A percentile compares a stretch with the other conserved stretches of the same genome.
Conservation (phyloP, 305 asterid genomes). For the Fraxinus nigra region DNA sequence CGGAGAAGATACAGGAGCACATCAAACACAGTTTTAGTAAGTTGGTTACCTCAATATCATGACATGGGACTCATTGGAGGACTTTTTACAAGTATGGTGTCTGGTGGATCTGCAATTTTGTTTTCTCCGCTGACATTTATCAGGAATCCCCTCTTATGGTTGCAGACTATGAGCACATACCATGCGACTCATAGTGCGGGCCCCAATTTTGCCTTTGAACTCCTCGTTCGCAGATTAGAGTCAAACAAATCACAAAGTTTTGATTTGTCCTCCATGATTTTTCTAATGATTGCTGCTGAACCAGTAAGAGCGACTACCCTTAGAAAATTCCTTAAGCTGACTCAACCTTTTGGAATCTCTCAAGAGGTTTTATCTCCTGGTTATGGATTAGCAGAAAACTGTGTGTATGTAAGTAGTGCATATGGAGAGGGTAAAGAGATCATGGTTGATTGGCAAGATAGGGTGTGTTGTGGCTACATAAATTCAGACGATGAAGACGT, state of each 20-base stretch:
- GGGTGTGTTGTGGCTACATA: slow-evolving; percentile 67
- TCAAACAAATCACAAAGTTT: slow-evolving; percentile 31
- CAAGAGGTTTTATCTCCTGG: slow-evolving; percentile 71
- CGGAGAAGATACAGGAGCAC: slow-evolving; percentile 57
- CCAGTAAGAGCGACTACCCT: slow-evolving; percentile 56
- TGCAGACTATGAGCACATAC: slow-evolving; percentile 52
- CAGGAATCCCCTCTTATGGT: slow-evolving; percentile 63
- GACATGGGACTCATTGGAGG: slow-evolving; percentile 88
- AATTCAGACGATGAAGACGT: slow-evolving; percentile 36
- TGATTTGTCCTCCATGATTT: slow-evolving; percentile 56
- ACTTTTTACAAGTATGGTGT: slow-evolving; percentile 58
- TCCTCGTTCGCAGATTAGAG: slow-evolving; percentile 56
- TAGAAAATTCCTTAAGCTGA: slow-evolving; percentile 54
- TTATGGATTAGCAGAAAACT: slow-evolving; percentile 76
- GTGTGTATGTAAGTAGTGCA: slow-evolving; percentile 69
- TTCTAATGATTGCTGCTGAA: slow-evolving; percentile 81
- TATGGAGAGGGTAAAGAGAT: slow-evolving; percentile 59
- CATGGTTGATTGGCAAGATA: slow-evolving; percentile 67
- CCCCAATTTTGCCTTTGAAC: slow-evolving; percentile 73
- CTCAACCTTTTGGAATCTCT: slow-evolving; percentile 56
- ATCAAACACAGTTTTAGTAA: slow-evolving; percentile 58
- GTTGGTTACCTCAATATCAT: slow-evolving; percentile 84
- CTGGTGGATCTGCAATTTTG: slow-evolving; percentile 69
- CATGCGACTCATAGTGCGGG: slow-evolving; percentile 79
- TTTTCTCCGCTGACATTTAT: slow-evolving; percentile 72